Base-by-base conservation (phyloP, 495 filamentous ascomycete species). In the Talaromyces liani region DNA sequence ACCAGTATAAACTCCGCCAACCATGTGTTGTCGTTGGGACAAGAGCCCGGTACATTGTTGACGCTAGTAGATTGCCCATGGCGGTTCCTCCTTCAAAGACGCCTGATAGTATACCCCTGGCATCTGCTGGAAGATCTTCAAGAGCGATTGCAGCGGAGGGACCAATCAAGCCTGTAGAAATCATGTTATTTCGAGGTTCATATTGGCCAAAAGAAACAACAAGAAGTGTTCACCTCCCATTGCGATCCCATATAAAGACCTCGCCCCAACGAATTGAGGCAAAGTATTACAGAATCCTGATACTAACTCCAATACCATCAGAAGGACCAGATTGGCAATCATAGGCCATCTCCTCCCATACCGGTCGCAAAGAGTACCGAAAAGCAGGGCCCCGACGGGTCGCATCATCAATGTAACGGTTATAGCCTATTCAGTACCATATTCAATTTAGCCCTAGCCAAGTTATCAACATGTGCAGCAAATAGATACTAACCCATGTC, bases 291-390 rank as follows among this genome's bases (percentile, higher is more conserved):
- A 87, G 67, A 91, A 92, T 22, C 87, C 88, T 24, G 89, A 91
- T 31, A 77, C 85, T 25, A 91, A 72, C 69, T 92, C 88, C 14
- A 92, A 76, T 9, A 85, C 67, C 60, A 91, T 90, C 68, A 92
- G 91, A 36, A 91, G 73, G 10, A 88, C 12, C 59, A 90, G 88
- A 71, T 91, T 91, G 68, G 88, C 71, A 22, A 91, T 77, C 67
- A 91, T 91, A 4, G 88, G 88, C 88, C 88, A 91, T 71, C 90
- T 91, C n/a, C 89, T 77, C 29, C 89, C 89, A 64, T 87, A 92
- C 33, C 88, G 80, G 78, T 92, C 89, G 1, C 86, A 75, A 2
- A 85, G 86, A 45, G 91, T 76, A 25, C 89, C 89, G 67, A 91
- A 91, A 27, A 84, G 64, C 61, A 88, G 78, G 33, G 86, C 82